These are phyloP conservation scores for Serendipita vermifera DNA, from an alignment of 768 basidiomycete genomes.

Conservation along the genomic window DNA sequence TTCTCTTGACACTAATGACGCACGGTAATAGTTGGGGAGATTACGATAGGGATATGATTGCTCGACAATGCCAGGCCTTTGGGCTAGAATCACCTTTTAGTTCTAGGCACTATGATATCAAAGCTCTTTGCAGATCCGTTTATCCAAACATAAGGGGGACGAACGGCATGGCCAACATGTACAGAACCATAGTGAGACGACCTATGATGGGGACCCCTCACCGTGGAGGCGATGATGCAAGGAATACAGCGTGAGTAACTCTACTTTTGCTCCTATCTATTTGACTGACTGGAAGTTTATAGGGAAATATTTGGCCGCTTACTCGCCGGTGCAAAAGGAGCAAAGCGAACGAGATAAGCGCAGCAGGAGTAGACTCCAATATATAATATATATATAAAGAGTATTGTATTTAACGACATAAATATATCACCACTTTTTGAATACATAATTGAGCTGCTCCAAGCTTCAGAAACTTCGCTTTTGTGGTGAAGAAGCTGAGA, in stretches of 20 bases:
- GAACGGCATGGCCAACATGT: background rate
- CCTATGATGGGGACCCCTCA: background rate
- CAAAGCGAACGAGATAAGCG: too few relatives aligned
- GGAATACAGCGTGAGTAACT: background rate
- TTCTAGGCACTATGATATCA: background rate
- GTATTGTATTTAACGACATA: too few relatives aligned
- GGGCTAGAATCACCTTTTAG: background rate
- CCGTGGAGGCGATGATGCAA: slow-evolving; percentile 4
- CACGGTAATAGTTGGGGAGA: background rate
- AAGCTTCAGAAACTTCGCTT: too few relatives aligned
- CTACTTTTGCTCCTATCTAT: background rate
- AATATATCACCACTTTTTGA: too few relatives aligned
- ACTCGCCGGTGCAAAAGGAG: too few relatives aligned
- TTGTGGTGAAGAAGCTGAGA: too few relatives aligned
- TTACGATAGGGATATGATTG: slow-evolving; percentile 3
- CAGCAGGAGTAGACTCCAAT: too few relatives aligned
- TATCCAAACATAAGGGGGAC: background rate
- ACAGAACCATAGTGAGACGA: background rate
- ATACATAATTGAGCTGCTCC: too few relatives aligned
- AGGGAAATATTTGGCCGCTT: background rate
- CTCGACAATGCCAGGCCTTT: background rate
- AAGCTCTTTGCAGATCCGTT: background rate
- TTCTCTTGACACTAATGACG: background rate
- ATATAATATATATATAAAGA: too few relatives aligned
- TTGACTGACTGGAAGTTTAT: background rate